Percentiles rank a stretch among this genome's conserved stretches.
phyloP scores from a whole-genome alignment of 2,329 filamentous ascomycete species.

The Beauveria medogensis region DNA sequence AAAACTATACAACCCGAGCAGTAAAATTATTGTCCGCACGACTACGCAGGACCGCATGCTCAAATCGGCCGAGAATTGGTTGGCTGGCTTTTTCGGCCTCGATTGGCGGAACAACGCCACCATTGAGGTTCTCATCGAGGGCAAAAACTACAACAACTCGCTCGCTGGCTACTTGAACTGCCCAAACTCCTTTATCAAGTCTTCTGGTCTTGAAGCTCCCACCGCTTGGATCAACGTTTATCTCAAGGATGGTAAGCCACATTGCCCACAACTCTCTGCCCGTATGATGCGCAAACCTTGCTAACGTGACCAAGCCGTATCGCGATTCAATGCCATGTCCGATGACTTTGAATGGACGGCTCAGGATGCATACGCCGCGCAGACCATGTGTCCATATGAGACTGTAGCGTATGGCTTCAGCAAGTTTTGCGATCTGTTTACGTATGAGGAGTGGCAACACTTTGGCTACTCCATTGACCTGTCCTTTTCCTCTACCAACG shows the following conservation, averaged over 20 bases:
- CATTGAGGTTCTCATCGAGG: conserved; percentile 64
- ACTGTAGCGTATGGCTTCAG: conserved; percentile 70
- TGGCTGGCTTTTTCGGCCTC: conserved; percentile 71
- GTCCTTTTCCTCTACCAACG: conserved; percentile 51
- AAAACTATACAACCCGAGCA: conserved; percentile 61
- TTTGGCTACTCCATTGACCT: conserved; percentile 68
- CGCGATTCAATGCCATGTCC: conserved; percentile 48
- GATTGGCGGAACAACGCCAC: conserved; percentile 66
- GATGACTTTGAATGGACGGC: conserved; percentile 55
- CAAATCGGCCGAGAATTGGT: conserved; percentile 68
- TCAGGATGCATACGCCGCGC: conserved; percentile 56
- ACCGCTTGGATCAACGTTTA: conserved; percentile 56
- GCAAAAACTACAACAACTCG: conserved; percentile 58
- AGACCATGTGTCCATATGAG: conserved; percentile 70
- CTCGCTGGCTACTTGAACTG: conserved; percentile 61
- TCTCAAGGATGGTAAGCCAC: conserved; percentile 44
- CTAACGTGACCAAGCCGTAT: conserved; percentile 37
- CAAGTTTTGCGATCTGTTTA: conserved; percentile 66
- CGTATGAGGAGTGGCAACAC: conserved; percentile 63
- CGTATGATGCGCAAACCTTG: not conserved
- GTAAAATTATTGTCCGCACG: conserved; percentile 65
- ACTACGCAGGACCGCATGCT: conserved; percentile 73
- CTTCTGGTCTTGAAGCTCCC: conserved; percentile 44
- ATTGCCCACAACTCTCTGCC: not conserved
- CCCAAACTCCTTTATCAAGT: conserved; percentile 48